phyloP scores from a whole-genome alignment of 23 red algal genomes.

The Chondrus crispus region DNA sequence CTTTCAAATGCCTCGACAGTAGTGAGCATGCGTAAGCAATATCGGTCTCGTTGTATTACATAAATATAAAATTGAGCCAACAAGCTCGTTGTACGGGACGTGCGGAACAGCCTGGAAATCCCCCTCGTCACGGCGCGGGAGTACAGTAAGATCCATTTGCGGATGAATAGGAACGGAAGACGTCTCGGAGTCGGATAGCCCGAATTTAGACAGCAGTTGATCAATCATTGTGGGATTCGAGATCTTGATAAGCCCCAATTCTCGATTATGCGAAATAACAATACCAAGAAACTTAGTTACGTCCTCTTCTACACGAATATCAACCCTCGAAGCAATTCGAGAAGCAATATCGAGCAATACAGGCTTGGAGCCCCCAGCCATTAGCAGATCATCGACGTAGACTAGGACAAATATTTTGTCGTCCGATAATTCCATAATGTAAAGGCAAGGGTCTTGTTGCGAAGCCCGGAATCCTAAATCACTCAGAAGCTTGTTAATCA shows the following conservation, averaged over 20 bases:
- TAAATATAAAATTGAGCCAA: not conserved
- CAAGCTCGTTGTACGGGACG: not conserved
- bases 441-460: not conserved
- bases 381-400: not conserved
- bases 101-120: not conserved
- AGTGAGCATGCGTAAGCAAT: not conserved
- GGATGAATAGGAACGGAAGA: not conserved
- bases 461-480: not conserved
- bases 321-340: not conserved
- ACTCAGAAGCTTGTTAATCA: not conserved
- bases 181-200: not conserved
- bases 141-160: not conserved
- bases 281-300: conserved; percentile 1
- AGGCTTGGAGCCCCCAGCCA: not conserved
- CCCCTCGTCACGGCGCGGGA: not conserved
- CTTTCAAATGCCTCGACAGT: not conserved
- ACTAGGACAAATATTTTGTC: not conserved
- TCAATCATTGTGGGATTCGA: not conserved
- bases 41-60: not conserved
- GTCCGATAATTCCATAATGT: not conserved
- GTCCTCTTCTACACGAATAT: not conserved
- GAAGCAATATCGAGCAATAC: not conserved
- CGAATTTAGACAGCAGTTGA: not conserved
- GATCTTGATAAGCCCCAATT: not conserved
- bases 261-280: not conserved